phyloP scores from a whole-genome alignment of 345 rosid species.

The Acer saccharum region DNA sequence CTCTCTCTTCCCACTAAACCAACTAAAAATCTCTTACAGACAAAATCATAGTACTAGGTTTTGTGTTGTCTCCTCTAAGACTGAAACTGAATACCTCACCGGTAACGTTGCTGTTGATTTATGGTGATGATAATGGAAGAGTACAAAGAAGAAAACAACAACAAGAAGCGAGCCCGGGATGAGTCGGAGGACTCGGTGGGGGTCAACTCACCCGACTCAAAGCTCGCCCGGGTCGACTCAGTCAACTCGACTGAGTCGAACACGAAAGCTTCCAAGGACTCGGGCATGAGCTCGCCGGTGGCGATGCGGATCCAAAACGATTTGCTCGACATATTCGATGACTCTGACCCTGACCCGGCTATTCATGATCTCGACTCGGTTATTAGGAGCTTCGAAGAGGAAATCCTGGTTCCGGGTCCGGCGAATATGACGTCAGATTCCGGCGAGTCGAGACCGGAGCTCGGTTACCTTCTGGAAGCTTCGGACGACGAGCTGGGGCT shows the following conservation, averaged over 20 bases:
- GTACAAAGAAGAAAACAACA: not conserved
- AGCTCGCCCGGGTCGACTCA: slow-evolving; percentile 32
- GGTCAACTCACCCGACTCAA: slow-evolving; percentile 25
- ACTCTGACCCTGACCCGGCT: slow-evolving; percentile 43
- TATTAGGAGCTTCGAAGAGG: slow-evolving; percentile 73
- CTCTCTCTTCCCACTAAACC: slow-evolving; percentile 1
- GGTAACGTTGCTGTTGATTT: not conserved
- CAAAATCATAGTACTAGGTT: not conserved
- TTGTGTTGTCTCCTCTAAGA: not conserved
- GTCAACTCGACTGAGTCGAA: slow-evolving; percentile 29
- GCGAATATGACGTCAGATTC: slow-evolving; percentile 17
- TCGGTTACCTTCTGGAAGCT: slow-evolving; percentile 74
- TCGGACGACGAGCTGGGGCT: slow-evolving; percentile 87
- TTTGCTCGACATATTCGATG: slow-evolving; percentile 58
- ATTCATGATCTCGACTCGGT: slow-evolving; percentile 69
- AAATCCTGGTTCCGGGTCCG: slow-evolving; percentile 33
- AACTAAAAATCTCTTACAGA: not conserved
- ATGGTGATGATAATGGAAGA: slow-evolving; percentile 16
- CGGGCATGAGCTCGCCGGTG: slow-evolving; percentile 41
- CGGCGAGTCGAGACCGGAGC: slow-evolving; percentile 48
- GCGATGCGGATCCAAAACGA: slow-evolving; percentile 64
- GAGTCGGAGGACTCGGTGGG: slow-evolving; percentile 15
- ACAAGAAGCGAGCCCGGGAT: slow-evolving; percentile 32
- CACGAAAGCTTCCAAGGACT: slow-evolving; percentile 7
- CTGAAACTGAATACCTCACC: not conserved